Evolutionary conservation across 148 eudicot genomes (phyloP).

Genomic region (Chenopodium formosanum): DNA sequence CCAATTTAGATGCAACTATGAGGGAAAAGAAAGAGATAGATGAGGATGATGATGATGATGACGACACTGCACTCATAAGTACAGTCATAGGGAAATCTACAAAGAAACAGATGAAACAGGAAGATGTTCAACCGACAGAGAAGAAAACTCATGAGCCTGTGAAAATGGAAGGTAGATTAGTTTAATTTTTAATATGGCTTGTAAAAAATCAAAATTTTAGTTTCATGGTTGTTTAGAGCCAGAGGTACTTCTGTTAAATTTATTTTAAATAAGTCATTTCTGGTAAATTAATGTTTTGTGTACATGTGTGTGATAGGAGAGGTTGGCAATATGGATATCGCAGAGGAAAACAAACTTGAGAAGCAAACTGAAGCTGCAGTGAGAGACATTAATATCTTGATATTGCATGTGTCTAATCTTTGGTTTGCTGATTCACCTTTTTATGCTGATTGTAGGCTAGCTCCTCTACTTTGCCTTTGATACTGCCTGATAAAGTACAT

Average conservation of each 20-base stretch:
- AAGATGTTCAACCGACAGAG: constrained; percentile 32
- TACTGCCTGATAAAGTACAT: constrained; percentile 79
- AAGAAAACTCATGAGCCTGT: constrained; percentile 25
- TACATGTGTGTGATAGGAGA: constrained; percentile 29
- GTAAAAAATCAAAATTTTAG: not conserved
- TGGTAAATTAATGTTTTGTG: not conserved
- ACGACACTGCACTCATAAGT: constrained; percentile 22
- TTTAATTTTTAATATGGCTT: not conserved
- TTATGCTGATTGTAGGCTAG: constrained; percentile 51
- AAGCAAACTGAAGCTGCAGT: constrained; percentile 62
- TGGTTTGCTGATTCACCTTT: constrained; percentile 5
- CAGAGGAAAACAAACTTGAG: constrained; percentile 49
- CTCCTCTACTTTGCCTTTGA: constrained; percentile 70
- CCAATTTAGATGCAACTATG: constrained; percentile 33
- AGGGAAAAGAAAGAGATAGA: constrained; percentile 21
- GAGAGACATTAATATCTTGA: constrained; percentile 34
- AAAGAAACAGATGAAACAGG: constrained; percentile 38
- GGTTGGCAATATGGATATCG: constrained; percentile 34
- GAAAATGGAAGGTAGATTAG: constrained; percentile 33
- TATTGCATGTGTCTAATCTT: not conserved
- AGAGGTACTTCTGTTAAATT: not conserved
- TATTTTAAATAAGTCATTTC: not conserved
- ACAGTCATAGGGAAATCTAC: constrained; percentile 50
- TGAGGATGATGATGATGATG: constrained; percentile 28
- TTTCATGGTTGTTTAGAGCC: not conserved